Evolutionary conservation across 176 grass and related monocot genomes (phyloP).

Genomic region (sorghum (Sorghum bicolor)): DNA sequence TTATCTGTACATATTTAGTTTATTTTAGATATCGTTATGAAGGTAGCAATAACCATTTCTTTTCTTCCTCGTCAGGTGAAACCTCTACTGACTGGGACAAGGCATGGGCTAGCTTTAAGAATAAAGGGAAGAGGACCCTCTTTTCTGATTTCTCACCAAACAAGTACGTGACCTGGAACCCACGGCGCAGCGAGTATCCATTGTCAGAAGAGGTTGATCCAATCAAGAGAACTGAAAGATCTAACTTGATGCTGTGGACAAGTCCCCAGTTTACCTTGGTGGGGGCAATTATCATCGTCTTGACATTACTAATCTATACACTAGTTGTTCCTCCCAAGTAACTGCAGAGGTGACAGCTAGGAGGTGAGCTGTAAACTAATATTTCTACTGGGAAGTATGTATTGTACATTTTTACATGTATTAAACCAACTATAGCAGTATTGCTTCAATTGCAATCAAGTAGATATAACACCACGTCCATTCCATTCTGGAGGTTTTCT

Average conservation of each 20-base stretch:
- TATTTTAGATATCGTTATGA: background rate
- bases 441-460: slow-evolving; percentile 18
- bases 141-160: slow-evolving; percentile 76
- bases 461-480: background rate
- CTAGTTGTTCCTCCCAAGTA: slow-evolving; percentile 68
- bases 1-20: background rate
- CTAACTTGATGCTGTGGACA: slow-evolving; percentile 85
- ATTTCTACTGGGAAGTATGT: slow-evolving; percentile 21
- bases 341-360: slow-evolving; percentile 33
- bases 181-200: slow-evolving; percentile 59
- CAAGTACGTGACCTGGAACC: slow-evolving; percentile 97
- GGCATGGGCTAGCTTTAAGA: slow-evolving; percentile 76
- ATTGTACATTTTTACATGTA: slow-evolving; percentile 33
- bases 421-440: slow-evolving; percentile 17
- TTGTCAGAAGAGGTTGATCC: slow-evolving; percentile 92
- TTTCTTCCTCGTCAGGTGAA: slow-evolving; percentile 50
- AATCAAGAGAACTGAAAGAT: slow-evolving; percentile 88
- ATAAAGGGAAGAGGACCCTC: slow-evolving; percentile 70
- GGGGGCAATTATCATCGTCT: slow-evolving; percentile 70
- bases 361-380: slow-evolving; percentile 16
- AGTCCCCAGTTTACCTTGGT: slow-evolving; percentile 89
- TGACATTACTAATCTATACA: slow-evolving; percentile 78
- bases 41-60: background rate
- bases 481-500: slow-evolving; percentile 1
- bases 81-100: slow-evolving; percentile 89